Evolutionary conservation across 352 stramenopile genomes (phyloP).

Genomic region (Globisporangium nunn): DNA sequence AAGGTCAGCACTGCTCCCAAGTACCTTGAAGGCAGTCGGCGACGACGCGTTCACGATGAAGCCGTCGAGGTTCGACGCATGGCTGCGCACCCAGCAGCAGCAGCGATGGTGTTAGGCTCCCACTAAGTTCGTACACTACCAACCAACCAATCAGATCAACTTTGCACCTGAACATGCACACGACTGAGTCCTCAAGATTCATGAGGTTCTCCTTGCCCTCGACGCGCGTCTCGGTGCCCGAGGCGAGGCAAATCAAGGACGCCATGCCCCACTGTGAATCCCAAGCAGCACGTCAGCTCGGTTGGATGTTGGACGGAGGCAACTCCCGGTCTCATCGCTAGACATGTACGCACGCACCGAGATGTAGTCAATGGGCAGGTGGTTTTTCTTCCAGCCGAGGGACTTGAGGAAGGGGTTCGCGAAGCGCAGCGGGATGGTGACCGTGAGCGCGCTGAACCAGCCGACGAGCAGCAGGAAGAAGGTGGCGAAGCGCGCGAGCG

Average conservation of each 20-base stretch:
- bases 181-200: constrained; percentile 52
- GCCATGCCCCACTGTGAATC: constrained; percentile 8
- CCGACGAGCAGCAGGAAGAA: constrained; percentile 64
- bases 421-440: constrained; percentile 65
- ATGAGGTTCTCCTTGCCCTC: constrained; percentile 49
- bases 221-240: constrained; percentile 35
- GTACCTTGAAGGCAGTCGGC: constrained; percentile 61
- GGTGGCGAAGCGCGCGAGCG: constrained; percentile 56
- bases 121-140: background rate
- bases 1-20: background rate
- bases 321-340: background rate
- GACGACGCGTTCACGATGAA: constrained; percentile 78
- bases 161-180: constrained; percentile 77
- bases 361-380: constrained; percentile 69
- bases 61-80: constrained; percentile 78
- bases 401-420: constrained; percentile 37
- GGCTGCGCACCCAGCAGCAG: constrained; percentile 16
- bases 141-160: background rate
- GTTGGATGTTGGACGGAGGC: too few species aligned
- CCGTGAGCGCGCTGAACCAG: constrained; percentile 61
- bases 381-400: constrained; percentile 68
- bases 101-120: background rate
- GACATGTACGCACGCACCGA: constrained; percentile 22
- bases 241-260: constrained; percentile 44
- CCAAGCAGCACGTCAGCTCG: background rate